These are phyloP conservation scores for Cercospora canescens DNA, from an alignment of 2,329 filamentous ascomycete species.

Conservation along the genomic window DNA sequence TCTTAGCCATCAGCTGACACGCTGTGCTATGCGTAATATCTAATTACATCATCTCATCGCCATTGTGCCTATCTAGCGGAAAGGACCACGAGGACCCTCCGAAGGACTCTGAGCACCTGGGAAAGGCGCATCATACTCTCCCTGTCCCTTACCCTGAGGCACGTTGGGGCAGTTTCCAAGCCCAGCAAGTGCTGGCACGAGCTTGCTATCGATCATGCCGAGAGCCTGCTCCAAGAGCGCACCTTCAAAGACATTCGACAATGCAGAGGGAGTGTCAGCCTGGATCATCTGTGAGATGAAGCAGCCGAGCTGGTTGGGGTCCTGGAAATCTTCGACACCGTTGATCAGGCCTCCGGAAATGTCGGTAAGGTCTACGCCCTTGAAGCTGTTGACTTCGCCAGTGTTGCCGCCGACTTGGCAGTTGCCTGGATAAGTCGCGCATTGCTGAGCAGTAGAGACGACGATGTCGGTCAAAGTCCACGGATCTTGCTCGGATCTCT, in stretches of 20 bases:
- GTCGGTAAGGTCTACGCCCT: slow-evolving; percentile 26
- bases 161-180: slow-evolving; percentile 22
- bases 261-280: slow-evolving; percentile 25
- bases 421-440: slow-evolving; percentile 25
- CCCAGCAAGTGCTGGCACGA: slow-evolving; percentile 19
- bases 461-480: slow-evolving; percentile 29
- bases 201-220: slow-evolving; percentile 11
- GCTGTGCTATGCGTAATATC: neutral
- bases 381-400: slow-evolving; percentile 29
- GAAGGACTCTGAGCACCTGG: slow-evolving; percentile 17
- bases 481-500: slow-evolving; percentile 25
- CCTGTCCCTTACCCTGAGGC: slow-evolving; percentile 19
- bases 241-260: slow-evolving; percentile 25
- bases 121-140: slow-evolving; percentile 14
- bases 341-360: slow-evolving; percentile 29
- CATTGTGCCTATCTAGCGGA: neutral
- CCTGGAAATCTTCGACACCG: slow-evolving; percentile 22
- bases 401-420: slow-evolving; percentile 31
- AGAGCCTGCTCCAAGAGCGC: slow-evolving; percentile 14
- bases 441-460: slow-evolving; percentile 30
- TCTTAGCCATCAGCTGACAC: neutral
- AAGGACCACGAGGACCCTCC: slow-evolving; percentile 13
- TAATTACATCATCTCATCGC: neutral
- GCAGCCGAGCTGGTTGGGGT: slow-evolving; percentile 27
- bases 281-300: slow-evolving; percentile 29